Base-by-base conservation (phyloP, 2,329 filamentous ascomycete genomes). In the Pseudocercospora pini-densiflorae region DNA sequence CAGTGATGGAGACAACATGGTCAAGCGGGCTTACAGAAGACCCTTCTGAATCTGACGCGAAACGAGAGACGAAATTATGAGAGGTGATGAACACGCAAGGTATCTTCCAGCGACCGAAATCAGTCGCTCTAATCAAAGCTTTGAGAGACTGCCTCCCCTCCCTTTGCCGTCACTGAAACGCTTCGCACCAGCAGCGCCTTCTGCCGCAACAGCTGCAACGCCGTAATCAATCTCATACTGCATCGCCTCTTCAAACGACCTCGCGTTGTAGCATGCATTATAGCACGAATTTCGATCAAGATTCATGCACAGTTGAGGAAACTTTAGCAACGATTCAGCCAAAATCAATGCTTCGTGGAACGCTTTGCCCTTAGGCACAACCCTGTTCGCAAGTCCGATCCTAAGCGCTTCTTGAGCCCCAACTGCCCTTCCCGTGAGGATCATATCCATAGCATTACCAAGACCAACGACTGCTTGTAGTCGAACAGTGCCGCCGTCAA, bases 391-490 rank as follows among this genome's bases (percentile, higher is more conserved):
- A 7, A 88, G 76, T 0, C 85, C 86, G 77, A 87, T 85, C 0
- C 72, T 59, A 29, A 85, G 69, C 0, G 85, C 85, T 69, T 88
- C 85, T 19, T 79, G 70, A 0, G 85, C 85, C 0, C 67, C 69
- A 0, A 88, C 83, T 0, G 80, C 71, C 0, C 85, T 76, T 0
- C 86, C 86, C 0, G 86, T 88, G 5, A 88, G 76, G 16, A 87
- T 85, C 81, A 88, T 84, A 72, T 88, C 86, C 62, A 87, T 67
- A 0, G 86, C 85, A 2, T 84, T 73, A 0, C 85, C 84, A 0
- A 87, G 77, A 0, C 86, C 86, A 23, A 88, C 75, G 53, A 86
- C 79, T 1, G 79, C 79, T 64, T 83, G 84, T 5, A 87, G 74
- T 0, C 85, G 80, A 0, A 87, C 84, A 0, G 85, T 87, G 1